Base-by-base conservation (phyloP, 192 early-diverging fungal species). In the Backusella macrospora region DNA sequence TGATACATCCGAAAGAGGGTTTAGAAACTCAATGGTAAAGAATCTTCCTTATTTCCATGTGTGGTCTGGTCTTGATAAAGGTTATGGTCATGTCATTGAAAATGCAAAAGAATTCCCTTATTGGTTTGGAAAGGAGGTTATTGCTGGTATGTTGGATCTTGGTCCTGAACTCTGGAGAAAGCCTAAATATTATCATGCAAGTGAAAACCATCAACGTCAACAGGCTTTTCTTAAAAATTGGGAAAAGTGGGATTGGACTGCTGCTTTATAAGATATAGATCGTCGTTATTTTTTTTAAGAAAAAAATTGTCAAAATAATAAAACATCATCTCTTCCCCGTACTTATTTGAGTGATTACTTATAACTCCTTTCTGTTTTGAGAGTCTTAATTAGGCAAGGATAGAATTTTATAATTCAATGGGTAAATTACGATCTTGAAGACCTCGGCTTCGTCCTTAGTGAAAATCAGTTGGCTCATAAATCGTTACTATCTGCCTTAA, bases 71-170 rank as follows among this genome's bases (percentile, higher is more conserved):
- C 90, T 93, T 8, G 88, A 95, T 73, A 87, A 90, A 40, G 96
- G 98, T 2, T 88, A 90, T 71, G 98, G 96, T 6, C 98, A 99
- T 80, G 94, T 99, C 18, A 99, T 99, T 85, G 98, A 99, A 73
- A 89, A 95, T 52, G 76, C 85, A 1, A 85, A 90, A n/a, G 69
- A 80, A 37, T 99, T 96, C 80, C 88, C 88, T 45, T 86, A 85
- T 16, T 97, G 93, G 86, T 96, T 99, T 81, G 98, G 92, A 7
- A 90, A 88, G 73, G 87, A 97, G 85, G 86, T 95, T 8, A 76
- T 96, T 43, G 96, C 88, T 7, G 92, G 93, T 45, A 89, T 92
- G 71, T 71, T 96, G 78, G 94, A 98, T 76, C 81, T 96, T 71
- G 83, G 91, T 10, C 91, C 94, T 0, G 84, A 90, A 16, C 75